Evolutionary conservation across 495 filamentous ascomycete species (phyloP).

Genomic region (Penicillium tannophilum): DNA sequence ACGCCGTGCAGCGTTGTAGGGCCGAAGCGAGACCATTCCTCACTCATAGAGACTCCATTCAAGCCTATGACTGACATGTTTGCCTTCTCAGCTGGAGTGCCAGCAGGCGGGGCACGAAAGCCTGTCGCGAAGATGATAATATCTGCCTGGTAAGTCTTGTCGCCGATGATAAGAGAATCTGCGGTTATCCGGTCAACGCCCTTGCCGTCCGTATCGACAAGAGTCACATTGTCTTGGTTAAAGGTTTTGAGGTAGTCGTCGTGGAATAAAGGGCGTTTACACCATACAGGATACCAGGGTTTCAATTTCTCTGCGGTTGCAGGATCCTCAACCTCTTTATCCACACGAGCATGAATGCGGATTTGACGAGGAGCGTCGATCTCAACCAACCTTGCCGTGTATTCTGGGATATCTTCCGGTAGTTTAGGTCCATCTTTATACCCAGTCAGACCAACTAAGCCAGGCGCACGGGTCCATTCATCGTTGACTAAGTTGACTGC

Average conservation of each 20-base stretch:
- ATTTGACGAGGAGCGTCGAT: constrained; percentile 9
- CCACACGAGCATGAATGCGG: constrained; percentile 7
- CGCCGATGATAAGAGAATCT: constrained; percentile 27
- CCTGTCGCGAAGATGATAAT: constrained; percentile 40
- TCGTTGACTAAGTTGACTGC: constrained; percentile 41
- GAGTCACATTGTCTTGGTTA: constrained; percentile 27
- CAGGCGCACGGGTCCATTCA: constrained; percentile 37
- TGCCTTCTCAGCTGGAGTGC: constrained; percentile 39
- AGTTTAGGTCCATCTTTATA: not conserved
- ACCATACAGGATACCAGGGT: constrained; percentile 35
- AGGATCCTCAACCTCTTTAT: constrained; percentile 15
- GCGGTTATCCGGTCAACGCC: constrained; percentile 24
- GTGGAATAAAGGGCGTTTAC: constrained; percentile 37
- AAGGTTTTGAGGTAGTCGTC: constrained; percentile 37
- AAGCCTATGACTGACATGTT: constrained; percentile 45
- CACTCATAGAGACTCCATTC: constrained; percentile 39
- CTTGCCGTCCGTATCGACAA: constrained; percentile 35
- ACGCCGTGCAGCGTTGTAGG: constrained; percentile 51
- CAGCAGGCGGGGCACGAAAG: constrained; percentile 34
- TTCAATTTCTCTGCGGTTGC: constrained; percentile 28
- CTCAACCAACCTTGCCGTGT: not conserved
- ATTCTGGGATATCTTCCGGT: not conserved
- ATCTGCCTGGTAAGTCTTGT: constrained; percentile 38
- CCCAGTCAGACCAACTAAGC: constrained; percentile 8
- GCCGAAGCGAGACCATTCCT: constrained; percentile 42